Evolutionary conservation across 495 filamentous ascomycete genomes (phyloP).

Genomic region (Melanomma pulvis-pyrius): DNA sequence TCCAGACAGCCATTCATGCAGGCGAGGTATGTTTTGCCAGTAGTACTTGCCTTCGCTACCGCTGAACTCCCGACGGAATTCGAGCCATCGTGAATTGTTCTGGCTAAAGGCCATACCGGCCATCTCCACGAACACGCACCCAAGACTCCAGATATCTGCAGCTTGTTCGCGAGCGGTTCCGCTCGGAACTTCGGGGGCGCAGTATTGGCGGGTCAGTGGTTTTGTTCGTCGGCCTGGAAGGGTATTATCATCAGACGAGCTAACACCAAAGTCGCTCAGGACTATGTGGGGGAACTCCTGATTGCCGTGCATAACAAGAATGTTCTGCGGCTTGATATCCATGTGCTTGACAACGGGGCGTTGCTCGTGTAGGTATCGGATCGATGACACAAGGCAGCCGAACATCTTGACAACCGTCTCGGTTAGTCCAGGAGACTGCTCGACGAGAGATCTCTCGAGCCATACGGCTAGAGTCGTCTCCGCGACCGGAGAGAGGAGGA

Average conservation of each 20-base stretch:
- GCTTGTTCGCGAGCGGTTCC: constrained; percentile 19
- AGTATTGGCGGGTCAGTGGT: constrained; percentile 35
- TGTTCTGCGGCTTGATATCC: constrained; percentile 42
- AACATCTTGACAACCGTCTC: constrained; percentile 31
- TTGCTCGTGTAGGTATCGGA: constrained; percentile 37
- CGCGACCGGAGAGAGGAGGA: constrained; percentile 37
- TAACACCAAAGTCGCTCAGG: constrained; percentile 39
- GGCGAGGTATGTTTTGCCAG: constrained; percentile 24
- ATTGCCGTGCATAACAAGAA: constrained; percentile 35
- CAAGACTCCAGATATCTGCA: constrained; percentile 39
- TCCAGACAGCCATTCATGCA: constrained; percentile 24
- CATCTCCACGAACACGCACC: constrained; percentile 41
- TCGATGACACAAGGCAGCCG: constrained; percentile 32
- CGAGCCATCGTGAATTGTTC: constrained; percentile 15
- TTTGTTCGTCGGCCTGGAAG: neutral
- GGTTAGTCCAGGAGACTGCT: constrained; percentile 5
- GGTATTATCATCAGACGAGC: constrained; percentile 10
- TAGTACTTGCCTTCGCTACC: constrained; percentile 29
- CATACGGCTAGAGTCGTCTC: constrained; percentile 34
- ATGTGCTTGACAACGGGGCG: constrained; percentile 35
- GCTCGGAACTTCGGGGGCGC: constrained; percentile 32
- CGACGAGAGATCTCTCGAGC: constrained; percentile 13
- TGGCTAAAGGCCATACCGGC: constrained; percentile 12
- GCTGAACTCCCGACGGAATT: constrained; percentile 29
- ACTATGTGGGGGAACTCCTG: constrained; percentile 26